phyloP scores from a whole-genome alignment of 1,284 basidiomycete species.

The Marasmius fiardii region DNA sequence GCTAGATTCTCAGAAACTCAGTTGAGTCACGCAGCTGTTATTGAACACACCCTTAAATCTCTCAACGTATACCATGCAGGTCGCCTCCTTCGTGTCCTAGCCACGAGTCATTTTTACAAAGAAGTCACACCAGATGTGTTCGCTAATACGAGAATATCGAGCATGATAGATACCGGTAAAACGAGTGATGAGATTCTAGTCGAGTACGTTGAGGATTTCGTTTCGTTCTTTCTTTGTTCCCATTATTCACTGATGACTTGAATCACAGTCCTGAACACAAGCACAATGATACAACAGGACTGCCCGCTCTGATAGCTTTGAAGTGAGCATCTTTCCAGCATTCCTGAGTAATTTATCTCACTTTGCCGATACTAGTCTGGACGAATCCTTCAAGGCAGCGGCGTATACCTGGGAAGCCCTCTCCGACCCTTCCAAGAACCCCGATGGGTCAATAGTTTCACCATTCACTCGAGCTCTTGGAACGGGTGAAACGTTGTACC shows the following conservation, averaged over 20 bases:
- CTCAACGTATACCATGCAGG: slow-evolving; percentile 12
- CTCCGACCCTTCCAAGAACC: slow-evolving; percentile 17
- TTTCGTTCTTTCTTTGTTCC: background rate
- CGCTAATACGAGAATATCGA: slow-evolving; percentile 25
- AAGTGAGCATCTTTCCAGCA: slow-evolving; percentile 10
- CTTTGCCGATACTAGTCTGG: slow-evolving; percentile 16
- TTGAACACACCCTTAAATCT: background rate
- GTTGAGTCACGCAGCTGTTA: slow-evolving; percentile 12
- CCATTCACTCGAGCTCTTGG: slow-evolving; percentile 17
- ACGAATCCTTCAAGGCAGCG: slow-evolving; percentile 25
- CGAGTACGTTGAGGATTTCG: slow-evolving; percentile 9
- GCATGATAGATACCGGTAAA: slow-evolving; percentile 25
- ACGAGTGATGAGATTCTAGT: slow-evolving; percentile 15
- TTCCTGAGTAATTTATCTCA: background rate
- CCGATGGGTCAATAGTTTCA: slow-evolving; percentile 11
- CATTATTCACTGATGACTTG: background rate
- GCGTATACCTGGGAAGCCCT: slow-evolving; percentile 21
- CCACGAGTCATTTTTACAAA: slow-evolving; percentile 25
- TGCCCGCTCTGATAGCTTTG: slow-evolving; percentile 16
- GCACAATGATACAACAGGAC: slow-evolving; percentile 20
- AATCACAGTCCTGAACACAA: slow-evolving; percentile 19
- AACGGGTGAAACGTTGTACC: slow-evolving; percentile 7
- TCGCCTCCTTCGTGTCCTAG: slow-evolving; percentile 24
- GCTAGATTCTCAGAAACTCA: slow-evolving; percentile 22
- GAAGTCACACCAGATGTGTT: slow-evolving; percentile 27